phyloP scores from a whole-genome alignment of 2,329 filamentous ascomycete genomes.

The Stemphylium vesicarium region DNA sequence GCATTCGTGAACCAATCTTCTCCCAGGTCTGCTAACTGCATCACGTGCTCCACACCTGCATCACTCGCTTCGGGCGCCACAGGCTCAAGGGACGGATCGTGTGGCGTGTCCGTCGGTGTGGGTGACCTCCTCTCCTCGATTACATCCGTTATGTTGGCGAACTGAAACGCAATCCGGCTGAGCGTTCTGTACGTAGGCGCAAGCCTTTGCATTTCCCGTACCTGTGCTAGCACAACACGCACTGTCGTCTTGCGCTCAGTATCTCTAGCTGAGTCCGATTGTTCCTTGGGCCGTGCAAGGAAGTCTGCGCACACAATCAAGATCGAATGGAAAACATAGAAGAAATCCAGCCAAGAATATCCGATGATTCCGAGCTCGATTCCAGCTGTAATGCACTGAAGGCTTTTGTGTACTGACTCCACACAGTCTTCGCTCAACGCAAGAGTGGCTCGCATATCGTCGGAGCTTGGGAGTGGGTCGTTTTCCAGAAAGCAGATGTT shows the following conservation, averaged over 20 bases:
- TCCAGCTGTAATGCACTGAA: conserved; percentile 29
- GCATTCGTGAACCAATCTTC: conserved; percentile 33
- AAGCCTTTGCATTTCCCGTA: conserved; percentile 23
- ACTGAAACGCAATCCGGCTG: conserved; percentile 29
- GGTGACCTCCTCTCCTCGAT: conserved; percentile 14
- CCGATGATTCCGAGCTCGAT: conserved; percentile 25
- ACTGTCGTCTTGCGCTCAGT: conserved; percentile 30
- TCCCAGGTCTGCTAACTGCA: conserved; percentile 22
- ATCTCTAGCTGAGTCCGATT: conserved; percentile 27
- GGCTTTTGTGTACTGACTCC: conserved; percentile 30
- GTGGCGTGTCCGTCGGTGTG: neutral
- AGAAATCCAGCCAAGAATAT: conserved; percentile 31
- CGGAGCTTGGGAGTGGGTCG: conserved; percentile 8
- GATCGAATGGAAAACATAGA: conserved; percentile 35
- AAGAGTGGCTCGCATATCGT: conserved; percentile 22
- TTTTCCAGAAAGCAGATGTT: conserved; percentile 24
- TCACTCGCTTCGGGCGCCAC: conserved; percentile 8
- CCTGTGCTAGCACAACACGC: conserved; percentile 22
- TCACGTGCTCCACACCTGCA: conserved; percentile 11
- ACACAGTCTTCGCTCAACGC: conserved; percentile 36
- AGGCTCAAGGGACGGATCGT: conserved; percentile 5
- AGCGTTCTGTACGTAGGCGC: conserved; percentile 32
- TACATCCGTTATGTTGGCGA: conserved; percentile 33
- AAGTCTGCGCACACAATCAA: conserved; percentile 38
- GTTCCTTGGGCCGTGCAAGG: conserved; percentile 29